Evolutionary conservation across 805 yeast species (phyloP).

Genomic region (Wickerhamomyces tratensis): DNA sequence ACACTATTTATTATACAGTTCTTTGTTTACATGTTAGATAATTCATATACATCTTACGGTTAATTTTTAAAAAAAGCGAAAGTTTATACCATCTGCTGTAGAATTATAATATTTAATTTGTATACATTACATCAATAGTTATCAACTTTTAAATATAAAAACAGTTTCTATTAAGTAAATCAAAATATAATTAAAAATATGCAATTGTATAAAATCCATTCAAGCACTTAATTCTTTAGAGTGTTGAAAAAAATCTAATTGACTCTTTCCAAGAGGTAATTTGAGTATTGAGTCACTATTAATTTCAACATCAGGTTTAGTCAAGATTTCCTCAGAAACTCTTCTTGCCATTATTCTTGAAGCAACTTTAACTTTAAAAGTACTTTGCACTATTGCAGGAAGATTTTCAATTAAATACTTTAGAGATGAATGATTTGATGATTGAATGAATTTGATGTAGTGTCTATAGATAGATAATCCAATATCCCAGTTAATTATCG

Average conservation of each 20-base stretch:
- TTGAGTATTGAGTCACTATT: constrained; percentile 25
- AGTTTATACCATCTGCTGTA: no score
- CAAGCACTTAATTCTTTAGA: neutral
- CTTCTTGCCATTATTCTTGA: constrained; percentile 41
- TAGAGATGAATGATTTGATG: constrained; percentile 18
- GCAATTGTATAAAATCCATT: no score
- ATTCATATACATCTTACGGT: no score
- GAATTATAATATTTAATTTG: no score
- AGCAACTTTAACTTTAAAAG: constrained; percentile 35
- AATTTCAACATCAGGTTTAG: constrained; percentile 4
- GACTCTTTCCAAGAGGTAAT: constrained; percentile 38
- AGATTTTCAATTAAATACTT: constrained; percentile 35
- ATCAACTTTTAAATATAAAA: no score
- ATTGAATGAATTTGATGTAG: constrained; percentile 29
- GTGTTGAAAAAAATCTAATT: constrained; percentile 21
- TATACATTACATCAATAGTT: no score
- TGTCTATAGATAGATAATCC: constrained; percentile 52
- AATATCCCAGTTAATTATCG: constrained; percentile 38
- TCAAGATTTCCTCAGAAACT: constrained; percentile 22
- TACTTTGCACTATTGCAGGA: constrained; percentile 28
- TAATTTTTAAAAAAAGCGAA: no score
- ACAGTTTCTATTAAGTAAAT: no score
- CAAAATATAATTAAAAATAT: no score
- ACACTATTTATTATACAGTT: no score
- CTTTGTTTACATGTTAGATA: no score